Evolutionary conservation across 352 stramenopile genomes (phyloP).

Genomic region (Phytopythium chamaehyphon): DNA sequence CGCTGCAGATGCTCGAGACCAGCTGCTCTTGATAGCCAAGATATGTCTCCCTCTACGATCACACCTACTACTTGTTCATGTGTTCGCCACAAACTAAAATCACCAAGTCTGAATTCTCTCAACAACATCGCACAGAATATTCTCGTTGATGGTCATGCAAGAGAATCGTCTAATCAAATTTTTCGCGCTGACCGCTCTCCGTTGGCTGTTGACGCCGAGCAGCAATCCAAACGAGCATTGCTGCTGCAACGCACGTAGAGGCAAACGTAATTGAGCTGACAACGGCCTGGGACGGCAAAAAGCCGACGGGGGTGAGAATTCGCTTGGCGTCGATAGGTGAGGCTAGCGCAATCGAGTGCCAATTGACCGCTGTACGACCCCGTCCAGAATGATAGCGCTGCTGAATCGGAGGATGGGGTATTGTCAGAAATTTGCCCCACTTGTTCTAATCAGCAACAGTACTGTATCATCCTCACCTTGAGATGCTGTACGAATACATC

Average conservation of each 20-base stretch:
- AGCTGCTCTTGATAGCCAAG: conserved; percentile 10
- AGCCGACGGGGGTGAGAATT: conserved; percentile 37
- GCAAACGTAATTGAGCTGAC: conserved; percentile 46
- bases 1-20: conserved; percentile 50
- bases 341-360: conserved; percentile 20
- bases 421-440: no score
- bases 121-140: no score
- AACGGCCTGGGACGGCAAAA: conserved; percentile 28
- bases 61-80: no score
- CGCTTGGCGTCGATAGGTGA: conserved; percentile 15
- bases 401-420: background rate
- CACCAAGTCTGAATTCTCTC: no score
- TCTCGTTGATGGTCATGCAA: no score
- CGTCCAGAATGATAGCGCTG: background rate
- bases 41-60: no score
- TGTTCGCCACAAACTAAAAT: no score
- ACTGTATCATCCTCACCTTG: background rate
- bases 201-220: conserved; percentile 7
- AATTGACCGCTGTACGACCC: conserved; percentile 6
- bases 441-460: no score
- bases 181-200: background rate
- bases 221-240: conserved; percentile 36
- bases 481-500: background rate
- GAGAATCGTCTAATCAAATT: no score
- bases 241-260: conserved; percentile 28